These are phyloP conservation scores for Nitzschia inconspicua DNA, from an alignment of 108 stramenopile genomes.

Conservation along the genomic window DNA sequence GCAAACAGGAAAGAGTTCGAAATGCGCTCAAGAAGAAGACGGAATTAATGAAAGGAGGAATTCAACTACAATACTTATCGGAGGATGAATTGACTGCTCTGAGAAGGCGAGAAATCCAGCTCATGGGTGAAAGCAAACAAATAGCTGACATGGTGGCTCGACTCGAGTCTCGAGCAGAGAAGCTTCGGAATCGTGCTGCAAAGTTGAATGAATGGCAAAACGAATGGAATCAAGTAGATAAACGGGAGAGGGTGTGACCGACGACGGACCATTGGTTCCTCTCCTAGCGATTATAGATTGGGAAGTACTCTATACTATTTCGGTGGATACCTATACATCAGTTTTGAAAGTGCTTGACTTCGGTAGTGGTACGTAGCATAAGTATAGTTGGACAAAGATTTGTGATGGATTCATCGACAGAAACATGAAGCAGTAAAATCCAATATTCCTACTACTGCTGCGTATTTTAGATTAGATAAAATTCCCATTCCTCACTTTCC, in stretches of 20 bases:
- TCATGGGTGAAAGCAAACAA: constrained; percentile 21
- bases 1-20: constrained; percentile 31
- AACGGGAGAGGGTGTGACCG: no score
- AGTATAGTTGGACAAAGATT: no score
- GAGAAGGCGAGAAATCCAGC: constrained; percentile 24
- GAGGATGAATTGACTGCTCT: constrained; percentile 25
- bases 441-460: not conserved
- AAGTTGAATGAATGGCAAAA: constrained; percentile 17
- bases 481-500: not conserved
- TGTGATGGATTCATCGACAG: no score
- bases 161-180: constrained; percentile 27
- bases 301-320: not conserved
- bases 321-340: no score
- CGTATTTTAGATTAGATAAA: not conserved
- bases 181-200: constrained; percentile 24
- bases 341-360: no score
- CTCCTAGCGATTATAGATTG: not conserved
- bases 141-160: constrained; percentile 21
- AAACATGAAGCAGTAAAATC: no score
- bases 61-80: constrained; percentile 14
- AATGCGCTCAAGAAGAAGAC: constrained; percentile 25
- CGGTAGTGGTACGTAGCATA: no score
- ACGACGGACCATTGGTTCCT: no score
- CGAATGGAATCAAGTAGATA: no score
- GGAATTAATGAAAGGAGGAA: constrained; percentile 18